phyloP scores from a whole-genome alignment of 1,284 basidiomycete genomes.

The Kalmanozyma brasiliensis region DNA sequence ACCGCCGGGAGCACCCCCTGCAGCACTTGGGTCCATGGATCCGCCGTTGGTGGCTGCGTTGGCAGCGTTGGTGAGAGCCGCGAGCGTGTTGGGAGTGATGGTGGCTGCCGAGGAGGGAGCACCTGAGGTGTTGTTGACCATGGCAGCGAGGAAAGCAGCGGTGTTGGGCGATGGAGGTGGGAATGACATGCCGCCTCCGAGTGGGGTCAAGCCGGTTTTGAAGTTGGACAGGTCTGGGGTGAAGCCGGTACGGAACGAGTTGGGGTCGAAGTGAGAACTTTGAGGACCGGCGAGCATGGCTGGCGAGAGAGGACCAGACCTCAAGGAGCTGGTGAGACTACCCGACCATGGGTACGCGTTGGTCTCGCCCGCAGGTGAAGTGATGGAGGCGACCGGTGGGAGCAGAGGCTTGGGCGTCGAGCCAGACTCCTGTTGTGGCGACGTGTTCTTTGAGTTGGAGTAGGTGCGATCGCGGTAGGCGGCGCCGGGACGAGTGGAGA shows the following conservation, averaged over 20 bases:
- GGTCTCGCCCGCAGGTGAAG: slow-evolving; percentile 78
- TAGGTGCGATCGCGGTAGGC: slow-evolving; percentile 44
- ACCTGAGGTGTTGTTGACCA: slow-evolving; percentile 74
- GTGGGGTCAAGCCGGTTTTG: slow-evolving; percentile 72
- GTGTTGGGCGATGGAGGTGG: slow-evolving; percentile 89
- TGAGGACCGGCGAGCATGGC: slow-evolving; percentile 92
- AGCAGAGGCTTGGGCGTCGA: slow-evolving; percentile 71
- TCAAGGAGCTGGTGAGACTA: slow-evolving; percentile 74
- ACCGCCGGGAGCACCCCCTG: slow-evolving; percentile 5
- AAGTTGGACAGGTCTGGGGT: slow-evolving; percentile 74
- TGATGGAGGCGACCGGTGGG: slow-evolving; percentile 85
- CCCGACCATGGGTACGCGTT: slow-evolving; percentile 54
- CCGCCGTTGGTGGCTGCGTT: slow-evolving; percentile 11
- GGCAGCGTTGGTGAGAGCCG: slow-evolving; percentile 42
- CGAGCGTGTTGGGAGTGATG: slow-evolving; percentile 85
- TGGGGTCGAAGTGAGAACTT: slow-evolving; percentile 75
- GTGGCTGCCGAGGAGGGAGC: slow-evolving; percentile 51
- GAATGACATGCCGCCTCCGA: slow-evolving; percentile 71
- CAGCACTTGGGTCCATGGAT: slow-evolving; percentile 26
- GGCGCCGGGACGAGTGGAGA: slow-evolving; percentile 44
- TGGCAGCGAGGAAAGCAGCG: slow-evolving; percentile 91
- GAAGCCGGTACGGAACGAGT: slow-evolving; percentile 76
- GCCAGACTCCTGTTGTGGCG: slow-evolving; percentile 23
- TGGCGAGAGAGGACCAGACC: slow-evolving; percentile 89
- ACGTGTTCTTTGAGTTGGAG: slow-evolving; percentile 32